Evolutionary conservation across 768 basidiomycete species (phyloP).

Genomic region (Psilocybe sp.): DNA sequence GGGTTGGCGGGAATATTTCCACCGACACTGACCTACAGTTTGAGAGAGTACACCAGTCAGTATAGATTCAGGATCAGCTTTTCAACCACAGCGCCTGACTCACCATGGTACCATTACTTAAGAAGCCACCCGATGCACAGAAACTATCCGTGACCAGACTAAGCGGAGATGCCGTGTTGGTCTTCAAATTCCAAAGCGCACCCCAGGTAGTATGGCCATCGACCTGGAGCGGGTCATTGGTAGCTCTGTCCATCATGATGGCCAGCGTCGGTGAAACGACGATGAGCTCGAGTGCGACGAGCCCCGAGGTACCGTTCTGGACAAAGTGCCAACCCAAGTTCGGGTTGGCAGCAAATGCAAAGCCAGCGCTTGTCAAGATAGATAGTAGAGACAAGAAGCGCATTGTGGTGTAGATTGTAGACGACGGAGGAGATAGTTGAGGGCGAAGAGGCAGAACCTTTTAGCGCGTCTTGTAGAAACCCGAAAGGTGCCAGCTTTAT

Average conservation of each 20-base stretch:
- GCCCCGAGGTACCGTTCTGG: constrained; percentile 25
- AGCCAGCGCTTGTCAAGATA: background rate
- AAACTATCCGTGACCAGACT: constrained; percentile 38
- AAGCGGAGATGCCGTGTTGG: constrained; percentile 32
- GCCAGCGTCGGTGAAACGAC: constrained; percentile 27
- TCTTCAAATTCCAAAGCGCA: constrained; percentile 39
- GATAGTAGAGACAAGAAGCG: background rate
- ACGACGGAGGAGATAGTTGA: background rate
- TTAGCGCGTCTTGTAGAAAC: too few species aligned
- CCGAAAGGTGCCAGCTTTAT: too few species aligned
- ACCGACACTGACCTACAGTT: constrained; percentile 26
- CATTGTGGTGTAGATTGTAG: background rate
- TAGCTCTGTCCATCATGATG: constrained; percentile 26
- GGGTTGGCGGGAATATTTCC: constrained; percentile 26
- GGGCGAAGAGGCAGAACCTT: background rate
- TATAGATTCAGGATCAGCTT: background rate
- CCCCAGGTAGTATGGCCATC: constrained; percentile 45
- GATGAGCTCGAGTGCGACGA: constrained; percentile 26
- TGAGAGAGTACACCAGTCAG: constrained; percentile 7
- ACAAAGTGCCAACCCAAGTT: constrained; percentile 27
- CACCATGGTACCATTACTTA: constrained; percentile 40
- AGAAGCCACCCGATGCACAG: constrained; percentile 39
- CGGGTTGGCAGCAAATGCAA: constrained; percentile 7
- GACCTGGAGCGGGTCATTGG: constrained; percentile 37
- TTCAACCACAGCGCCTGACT: constrained; percentile 6